Conservation (phyloP, 1,139 yeast genomes). For the Taiozyma sp. region DNA sequence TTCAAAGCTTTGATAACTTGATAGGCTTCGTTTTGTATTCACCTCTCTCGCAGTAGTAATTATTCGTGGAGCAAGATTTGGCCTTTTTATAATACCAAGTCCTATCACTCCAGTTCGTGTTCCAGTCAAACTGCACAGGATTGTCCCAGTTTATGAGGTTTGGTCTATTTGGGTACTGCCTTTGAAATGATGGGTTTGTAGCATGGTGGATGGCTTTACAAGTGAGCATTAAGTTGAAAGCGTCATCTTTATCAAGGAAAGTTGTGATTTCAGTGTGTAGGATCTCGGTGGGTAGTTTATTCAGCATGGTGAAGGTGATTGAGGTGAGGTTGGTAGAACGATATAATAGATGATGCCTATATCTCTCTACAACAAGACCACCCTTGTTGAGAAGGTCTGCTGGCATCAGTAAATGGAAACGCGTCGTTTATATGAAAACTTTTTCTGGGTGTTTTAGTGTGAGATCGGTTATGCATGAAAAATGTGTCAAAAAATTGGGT, state of each 20-base stretch:
- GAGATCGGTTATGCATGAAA: neutral
- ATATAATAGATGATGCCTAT: too few relatives aligned
- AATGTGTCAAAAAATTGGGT: neutral
- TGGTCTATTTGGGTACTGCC: neutral
- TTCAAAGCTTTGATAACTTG: neutral
- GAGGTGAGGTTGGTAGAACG: too few relatives aligned
- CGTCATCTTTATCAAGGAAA: neutral
- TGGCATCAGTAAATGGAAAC: neutral
- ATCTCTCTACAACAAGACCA: too few relatives aligned
- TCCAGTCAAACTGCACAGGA: neutral
- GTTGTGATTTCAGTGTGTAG: neutral
- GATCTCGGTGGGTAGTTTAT: neutral
- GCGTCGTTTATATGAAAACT: neutral
- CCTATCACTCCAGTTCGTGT: neutral
- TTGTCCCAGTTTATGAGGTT: neutral
- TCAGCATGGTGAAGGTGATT: neutral
- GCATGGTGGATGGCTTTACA: neutral
- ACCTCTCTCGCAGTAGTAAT: neutral
- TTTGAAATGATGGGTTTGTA: neutral
- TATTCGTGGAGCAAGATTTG: neutral
- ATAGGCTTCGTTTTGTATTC: neutral
- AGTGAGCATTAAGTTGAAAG: neutral
- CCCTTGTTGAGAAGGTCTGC: too few relatives aligned
- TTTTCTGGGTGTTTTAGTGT: neutral
- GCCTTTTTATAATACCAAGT: neutral